Conservation (phyloP, 352 stramenopile genomes). For the Pythium brassicae region DNA sequence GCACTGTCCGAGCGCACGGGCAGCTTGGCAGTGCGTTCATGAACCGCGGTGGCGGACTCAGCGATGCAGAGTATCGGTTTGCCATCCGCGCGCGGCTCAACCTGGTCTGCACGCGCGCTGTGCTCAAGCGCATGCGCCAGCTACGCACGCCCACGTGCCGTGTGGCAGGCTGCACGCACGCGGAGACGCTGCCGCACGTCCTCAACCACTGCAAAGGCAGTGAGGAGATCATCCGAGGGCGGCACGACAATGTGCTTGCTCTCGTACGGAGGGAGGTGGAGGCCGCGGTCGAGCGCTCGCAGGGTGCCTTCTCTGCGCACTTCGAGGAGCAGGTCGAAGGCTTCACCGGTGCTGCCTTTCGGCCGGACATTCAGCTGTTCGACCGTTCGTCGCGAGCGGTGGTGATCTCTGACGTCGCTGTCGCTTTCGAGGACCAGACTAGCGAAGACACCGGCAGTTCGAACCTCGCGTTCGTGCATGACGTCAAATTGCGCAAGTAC, state of each 20-base stretch:
- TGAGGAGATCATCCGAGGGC: conserved; percentile 1
- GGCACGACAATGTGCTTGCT: conserved; percentile 4
- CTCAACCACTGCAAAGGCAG: conserved; percentile 6
- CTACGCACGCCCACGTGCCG: conserved; percentile 1
- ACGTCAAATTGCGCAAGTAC: conserved; percentile 10
- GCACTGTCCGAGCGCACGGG: background rate
- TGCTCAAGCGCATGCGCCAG: conserved; percentile 10
- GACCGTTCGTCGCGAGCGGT: background rate
- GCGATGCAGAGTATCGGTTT: conserved; percentile 7
- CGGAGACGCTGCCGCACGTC: conserved; percentile 11
- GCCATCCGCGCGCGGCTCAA: conserved; percentile 11
- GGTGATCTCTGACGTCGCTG: background rate
- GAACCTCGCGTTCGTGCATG: background rate
- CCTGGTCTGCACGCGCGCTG: conserved; percentile 8
- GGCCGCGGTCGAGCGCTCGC: background rate
- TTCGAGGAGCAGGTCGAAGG: background rate
- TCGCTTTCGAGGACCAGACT: conserved; percentile 1
- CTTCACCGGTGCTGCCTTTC: background rate
- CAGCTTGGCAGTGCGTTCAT: background rate
- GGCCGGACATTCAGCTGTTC: conserved; percentile 5
- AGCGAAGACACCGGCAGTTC: background rate
- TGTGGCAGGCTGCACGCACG: background rate
- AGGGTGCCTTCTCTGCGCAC: background rate
- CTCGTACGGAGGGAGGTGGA: background rate
- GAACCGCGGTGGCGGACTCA: background rate